Evolutionary conservation across 2,329 filamentous ascomycete species (phyloP), one percentile per base, ranked within the genome.

Genomic region (Aspergillus tamarii): DNA sequence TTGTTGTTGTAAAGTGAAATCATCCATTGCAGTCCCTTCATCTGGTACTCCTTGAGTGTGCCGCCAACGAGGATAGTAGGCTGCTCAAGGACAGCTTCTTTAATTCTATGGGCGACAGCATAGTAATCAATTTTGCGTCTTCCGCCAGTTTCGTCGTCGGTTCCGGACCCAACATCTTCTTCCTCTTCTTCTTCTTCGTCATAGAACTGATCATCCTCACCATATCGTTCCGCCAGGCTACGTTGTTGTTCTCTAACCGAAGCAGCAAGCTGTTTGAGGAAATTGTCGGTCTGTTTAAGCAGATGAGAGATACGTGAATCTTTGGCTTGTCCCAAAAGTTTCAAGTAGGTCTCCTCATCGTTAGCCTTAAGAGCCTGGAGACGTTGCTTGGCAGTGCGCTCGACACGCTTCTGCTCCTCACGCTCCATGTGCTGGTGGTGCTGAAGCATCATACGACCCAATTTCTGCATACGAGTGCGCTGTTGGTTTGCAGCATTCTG

Each of bases 21-120:
- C 95, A 99, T 99, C 95, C 95, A 99, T 79, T 99, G 94, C 55
- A 99, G 83, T 86, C 95, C 95, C 88, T 97, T 98, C 80, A 99
- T 71, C 81, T 99, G 95, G 80, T 99, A 99, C 78, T 99, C 95
- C 80, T 99, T 99, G 69, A 99, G 84, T 12, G 84, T 91, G 75
- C 95, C 95, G 76, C 95, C 95, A 67, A 98, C 93, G 65, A 99
- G 86, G 50, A 96, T 96, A 59, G 81, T 80, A 8, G 95, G 92
- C 75, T 99, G 95, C 65, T 85, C 84, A 1, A 87, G 91, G 71
- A 99, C 90, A 68, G 96, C 92, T 83, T 99, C 95, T 78, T 95
- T 94, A 82, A 97, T 87, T 68, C 93, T 92, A 85, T 99, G 95
- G 61, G 95, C 95, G 70, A 99, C 95, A 69, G 95, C 93, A 74